Evolutionary conservation across 768 basidiomycete genomes (phyloP).

Genomic region (Lyophyllum atratum): DNA sequence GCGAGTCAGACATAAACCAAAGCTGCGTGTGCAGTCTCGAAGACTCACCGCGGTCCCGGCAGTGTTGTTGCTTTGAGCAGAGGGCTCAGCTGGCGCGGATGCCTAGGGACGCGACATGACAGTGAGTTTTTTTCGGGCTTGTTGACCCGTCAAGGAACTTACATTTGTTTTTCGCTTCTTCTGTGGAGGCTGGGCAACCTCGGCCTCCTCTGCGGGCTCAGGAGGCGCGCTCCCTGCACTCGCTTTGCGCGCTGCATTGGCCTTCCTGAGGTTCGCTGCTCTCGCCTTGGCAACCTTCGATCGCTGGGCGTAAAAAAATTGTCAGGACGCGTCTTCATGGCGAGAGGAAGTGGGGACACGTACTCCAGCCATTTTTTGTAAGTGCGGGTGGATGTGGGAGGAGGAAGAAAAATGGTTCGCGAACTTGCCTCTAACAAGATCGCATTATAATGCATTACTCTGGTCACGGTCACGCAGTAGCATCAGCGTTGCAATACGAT

Average conservation of each 20-base stretch:
- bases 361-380: background rate
- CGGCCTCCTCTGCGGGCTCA: background rate
- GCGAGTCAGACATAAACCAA: background rate
- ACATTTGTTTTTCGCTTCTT: slow-evolving; percentile 2
- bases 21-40: background rate
- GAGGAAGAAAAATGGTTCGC: background rate
- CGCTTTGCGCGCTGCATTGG: background rate
- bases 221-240: background rate
- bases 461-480: background rate
- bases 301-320: background rate
- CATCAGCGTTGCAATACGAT: background rate
- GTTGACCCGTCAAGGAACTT: background rate
- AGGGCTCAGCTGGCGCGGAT: background rate
- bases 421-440: background rate
- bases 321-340: background rate
- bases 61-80: background rate
- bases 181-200: background rate
- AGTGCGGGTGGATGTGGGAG: background rate
- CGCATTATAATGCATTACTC: background rate
- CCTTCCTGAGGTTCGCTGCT: background rate
- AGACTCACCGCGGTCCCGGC: background rate
- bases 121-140: background rate
- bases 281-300: background rate
- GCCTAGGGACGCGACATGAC: background rate
- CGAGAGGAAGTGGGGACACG: background rate